A percentile compares a stretch with the other conserved stretches of the same genome.
Evolutionary conservation across 2,329 filamentous ascomycete genomes (phyloP).

Genomic region (Colletotrichum tofieldiae): DNA sequence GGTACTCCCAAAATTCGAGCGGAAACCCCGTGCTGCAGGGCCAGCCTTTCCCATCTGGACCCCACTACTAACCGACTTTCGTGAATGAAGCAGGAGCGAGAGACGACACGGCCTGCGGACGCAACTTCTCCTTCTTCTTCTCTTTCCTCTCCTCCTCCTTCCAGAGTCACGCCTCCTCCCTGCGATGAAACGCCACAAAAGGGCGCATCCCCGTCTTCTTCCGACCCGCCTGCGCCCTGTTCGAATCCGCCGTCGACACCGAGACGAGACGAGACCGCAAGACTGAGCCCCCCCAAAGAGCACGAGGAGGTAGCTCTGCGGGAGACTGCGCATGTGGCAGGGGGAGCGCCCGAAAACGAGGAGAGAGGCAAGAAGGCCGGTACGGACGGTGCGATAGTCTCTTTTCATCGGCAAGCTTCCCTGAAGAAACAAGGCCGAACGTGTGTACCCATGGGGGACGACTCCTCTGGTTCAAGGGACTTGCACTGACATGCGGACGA

Average conservation of each 20-base stretch:
- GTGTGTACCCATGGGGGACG: conserved; percentile 13
- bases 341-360: conserved; percentile 2
- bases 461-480: neutral
- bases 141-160: neutral
- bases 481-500: conserved; percentile 2
- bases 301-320: conserved; percentile 20
- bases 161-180: neutral
- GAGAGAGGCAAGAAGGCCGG: conserved; percentile 11
- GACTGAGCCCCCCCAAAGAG: conserved; percentile 8
- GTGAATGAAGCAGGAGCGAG: conserved; percentile 35
- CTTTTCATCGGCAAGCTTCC: neutral
- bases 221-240: conserved; percentile 13
- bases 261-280: neutral
- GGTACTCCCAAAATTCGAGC: conserved; percentile 20
- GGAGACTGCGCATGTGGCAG: conserved; percentile 27
- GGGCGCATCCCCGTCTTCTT: conserved; percentile 15
- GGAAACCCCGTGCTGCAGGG: conserved; percentile 14
- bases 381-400: neutral
- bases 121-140: neutral
- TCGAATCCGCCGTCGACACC: conserved; percentile 2
- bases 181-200: conserved; percentile 38
- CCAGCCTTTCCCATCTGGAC: conserved; percentile 28
- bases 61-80: conserved; percentile 41
- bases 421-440: neutral
- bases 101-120: conserved; percentile 29